phyloP scores from a whole-genome alignment of 75 land plant genomes.

The Picea glauca region DNA sequence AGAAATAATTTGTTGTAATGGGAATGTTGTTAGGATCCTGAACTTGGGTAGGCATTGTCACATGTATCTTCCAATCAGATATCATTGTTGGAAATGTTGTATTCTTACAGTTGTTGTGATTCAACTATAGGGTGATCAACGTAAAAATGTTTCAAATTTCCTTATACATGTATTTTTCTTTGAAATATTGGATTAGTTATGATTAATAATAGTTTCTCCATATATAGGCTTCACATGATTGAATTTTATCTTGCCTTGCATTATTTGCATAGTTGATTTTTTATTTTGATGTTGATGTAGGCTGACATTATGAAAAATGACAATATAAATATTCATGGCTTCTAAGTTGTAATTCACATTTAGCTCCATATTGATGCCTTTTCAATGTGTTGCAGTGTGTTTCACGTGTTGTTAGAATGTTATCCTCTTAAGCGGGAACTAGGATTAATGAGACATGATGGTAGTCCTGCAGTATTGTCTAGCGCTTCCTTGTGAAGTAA shows the following conservation, averaged over 20 bases:
- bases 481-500: too few species aligned
- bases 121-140: constrained; percentile 85
- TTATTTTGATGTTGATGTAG: constrained; percentile 10
- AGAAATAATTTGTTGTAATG: constrained; percentile 68
- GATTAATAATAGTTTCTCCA: too few species aligned
- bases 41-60: constrained; percentile 43
- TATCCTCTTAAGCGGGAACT: too few species aligned
- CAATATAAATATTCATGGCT: constrained; percentile 49
- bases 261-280: neutral
- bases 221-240: too few species aligned
- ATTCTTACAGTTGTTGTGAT: constrained; percentile 32
- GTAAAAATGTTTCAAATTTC: constrained; percentile 77
- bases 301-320: constrained; percentile 55
- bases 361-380: too few species aligned
- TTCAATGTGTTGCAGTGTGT: too few species aligned
- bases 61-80: neutral
- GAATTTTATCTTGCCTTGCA: neutral
- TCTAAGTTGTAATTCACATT: constrained; percentile 9
- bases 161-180: constrained; percentile 53
- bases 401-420: too few species aligned
- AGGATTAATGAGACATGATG: too few species aligned
- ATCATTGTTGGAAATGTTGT: neutral
- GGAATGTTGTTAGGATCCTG: constrained; percentile 64
- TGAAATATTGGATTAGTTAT: too few species aligned
- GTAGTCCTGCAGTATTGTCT: too few species aligned